Percentiles rank a stretch among this genome's conserved stretches.
phyloP scores from a whole-genome alignment of 371 early-diverging fungal genomes.

The Lichtheimia corymbifera region DNA sequence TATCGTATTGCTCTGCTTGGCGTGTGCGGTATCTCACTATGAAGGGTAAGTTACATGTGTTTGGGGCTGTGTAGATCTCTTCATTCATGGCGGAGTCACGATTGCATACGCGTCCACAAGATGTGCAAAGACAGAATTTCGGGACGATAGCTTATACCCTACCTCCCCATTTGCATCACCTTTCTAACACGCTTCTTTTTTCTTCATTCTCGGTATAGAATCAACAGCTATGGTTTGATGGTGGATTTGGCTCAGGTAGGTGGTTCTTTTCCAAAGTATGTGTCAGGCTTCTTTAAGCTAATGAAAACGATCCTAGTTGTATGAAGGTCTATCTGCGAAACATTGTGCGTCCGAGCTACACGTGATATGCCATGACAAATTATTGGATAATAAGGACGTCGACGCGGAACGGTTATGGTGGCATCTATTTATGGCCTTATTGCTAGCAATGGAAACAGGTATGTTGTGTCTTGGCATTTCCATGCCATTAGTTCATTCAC shows the following conservation, averaged over 20 bases:
- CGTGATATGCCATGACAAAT: conserved; percentile 4
- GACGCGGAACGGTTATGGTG: neutral
- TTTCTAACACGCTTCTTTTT: too few relatives aligned
- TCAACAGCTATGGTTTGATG: too few relatives aligned
- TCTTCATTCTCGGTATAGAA: too few relatives aligned
- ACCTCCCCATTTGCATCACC: too few relatives aligned
- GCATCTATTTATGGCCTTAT: conserved; percentile 23
- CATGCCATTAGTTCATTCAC: neutral
- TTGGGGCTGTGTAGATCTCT: neutral
- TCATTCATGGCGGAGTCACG: too few relatives aligned
- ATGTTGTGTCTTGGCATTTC: neutral
- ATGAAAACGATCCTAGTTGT: neutral
- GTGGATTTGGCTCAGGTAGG: too few relatives aligned
- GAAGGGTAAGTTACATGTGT: conserved; percentile 13
- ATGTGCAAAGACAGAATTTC: too few relatives aligned
- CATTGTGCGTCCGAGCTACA: conserved; percentile 3
- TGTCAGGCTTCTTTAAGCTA: too few relatives aligned
- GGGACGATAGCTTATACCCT: too few relatives aligned
- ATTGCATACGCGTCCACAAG: too few relatives aligned
- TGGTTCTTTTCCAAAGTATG: too few relatives aligned
- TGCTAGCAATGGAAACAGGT: conserved; percentile 31
- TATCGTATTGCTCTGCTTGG: conserved; percentile 18
- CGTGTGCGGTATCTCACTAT: conserved; percentile 10
- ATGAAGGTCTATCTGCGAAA: neutral
- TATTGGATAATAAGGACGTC: neutral